A percentile compares a stretch with the other conserved stretches of the same genome.
Evolutionary conservation across 306 rosid genomes (phyloP).

Genomic region (Cicer yamashitae): DNA sequence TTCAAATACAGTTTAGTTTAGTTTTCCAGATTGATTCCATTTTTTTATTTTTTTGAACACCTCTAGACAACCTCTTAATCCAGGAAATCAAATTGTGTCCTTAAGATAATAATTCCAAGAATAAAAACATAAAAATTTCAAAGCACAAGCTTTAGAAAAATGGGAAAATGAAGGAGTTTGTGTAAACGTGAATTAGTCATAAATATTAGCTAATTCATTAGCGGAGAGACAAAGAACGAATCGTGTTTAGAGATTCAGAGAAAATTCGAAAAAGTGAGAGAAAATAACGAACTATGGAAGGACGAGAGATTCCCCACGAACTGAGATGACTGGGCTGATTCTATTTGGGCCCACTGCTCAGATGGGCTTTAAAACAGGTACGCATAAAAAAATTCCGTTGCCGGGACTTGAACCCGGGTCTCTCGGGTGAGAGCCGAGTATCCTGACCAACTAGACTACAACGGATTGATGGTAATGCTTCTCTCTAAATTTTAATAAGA

Average conservation of each 20-base stretch:
- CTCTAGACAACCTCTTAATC: too few relatives aligned
- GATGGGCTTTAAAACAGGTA: not conserved
- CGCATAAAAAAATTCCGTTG: not conserved
- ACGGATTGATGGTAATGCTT: not conserved
- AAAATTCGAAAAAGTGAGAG: not conserved
- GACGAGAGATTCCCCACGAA: not conserved
- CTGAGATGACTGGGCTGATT: not conserved
- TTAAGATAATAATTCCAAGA: too few relatives aligned
- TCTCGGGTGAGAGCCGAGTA: slow-evolving; percentile 42
- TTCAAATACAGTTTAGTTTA: too few relatives aligned
- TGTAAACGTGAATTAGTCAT: too few relatives aligned
- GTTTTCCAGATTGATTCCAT: too few relatives aligned
- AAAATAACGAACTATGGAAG: not conserved
- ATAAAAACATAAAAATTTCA: too few relatives aligned
- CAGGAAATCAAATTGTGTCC: too few relatives aligned
- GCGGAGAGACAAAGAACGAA: not conserved
- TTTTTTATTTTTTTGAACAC: too few relatives aligned
- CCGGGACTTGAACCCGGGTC: slow-evolving; percentile 43
- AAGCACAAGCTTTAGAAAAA: too few relatives aligned
- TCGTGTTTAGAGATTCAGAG: not conserved
- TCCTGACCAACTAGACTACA: slow-evolving; percentile 40
- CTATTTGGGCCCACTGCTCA: not conserved
- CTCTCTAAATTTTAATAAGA: too few relatives aligned
- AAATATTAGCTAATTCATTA: too few relatives aligned
- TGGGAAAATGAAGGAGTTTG: too few relatives aligned